Base-by-base conservation (phyloP, 768 basidiomycete species). In the Neoboletus subvelutipes region DNA sequence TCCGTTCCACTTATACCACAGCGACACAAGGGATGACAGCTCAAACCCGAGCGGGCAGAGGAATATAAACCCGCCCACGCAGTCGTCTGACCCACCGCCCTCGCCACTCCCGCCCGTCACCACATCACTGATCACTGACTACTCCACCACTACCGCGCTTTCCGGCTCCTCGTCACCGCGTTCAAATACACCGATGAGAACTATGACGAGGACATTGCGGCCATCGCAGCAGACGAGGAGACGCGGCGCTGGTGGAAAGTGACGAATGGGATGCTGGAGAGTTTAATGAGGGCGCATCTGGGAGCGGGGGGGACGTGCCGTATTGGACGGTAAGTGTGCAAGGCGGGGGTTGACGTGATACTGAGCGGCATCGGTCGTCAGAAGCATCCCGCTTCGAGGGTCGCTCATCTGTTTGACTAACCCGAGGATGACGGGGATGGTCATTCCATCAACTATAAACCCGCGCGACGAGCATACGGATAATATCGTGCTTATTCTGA, bases 201-300 rank as follows among this genome's bases (percentile, higher is more conserved):
- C 62, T 90, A 81, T 40, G 82, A 80, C 42, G 74, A 60, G 13
- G 90, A 91, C 63, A 90, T 91, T 87, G 76, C 73, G 37, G 75
- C 66, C 24, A 78, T 90, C 28, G 84, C 78, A 4, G 80, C 82
- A 18, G 86, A 89, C 66, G 76, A 81, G 15, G 83, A 85, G 66
- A 91, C 88, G n/a, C 80, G 79, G 67, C 68, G 80, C 56, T 92
- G 90, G 90, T 91, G 90, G 90, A 73, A 77, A 61, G 67, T 90
- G 42, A 91, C 88, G 0, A 90, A 90, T 67, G 75, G 65, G 7
- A 88, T 92, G 88, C 90, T 92, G 71, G 83, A 86, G 70, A 87
- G 84, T 64, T 83, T 91, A 77, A 84, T n/a, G 77, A 81, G 4
- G 87, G 82, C 39, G 88, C 89, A 5, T 76, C 75, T 5, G 88